These are phyloP conservation scores for Cystofilobasidium bisporidii DNA, from an alignment of 768 basidiomycete species.

Conservation along the genomic window DNA sequence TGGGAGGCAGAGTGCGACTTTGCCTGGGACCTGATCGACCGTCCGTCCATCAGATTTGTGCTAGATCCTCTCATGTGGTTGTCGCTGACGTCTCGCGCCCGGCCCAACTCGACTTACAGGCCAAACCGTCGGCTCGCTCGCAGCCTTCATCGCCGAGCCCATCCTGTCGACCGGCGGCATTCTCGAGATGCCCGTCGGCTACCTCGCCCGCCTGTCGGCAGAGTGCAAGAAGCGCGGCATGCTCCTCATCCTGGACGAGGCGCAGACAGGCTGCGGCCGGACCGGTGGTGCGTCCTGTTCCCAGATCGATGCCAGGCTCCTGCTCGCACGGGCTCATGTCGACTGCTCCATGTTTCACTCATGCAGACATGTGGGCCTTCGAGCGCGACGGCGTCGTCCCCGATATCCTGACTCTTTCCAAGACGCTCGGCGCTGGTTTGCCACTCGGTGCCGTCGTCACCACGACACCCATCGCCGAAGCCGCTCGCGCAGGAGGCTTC, in stretches of 20 bases:
- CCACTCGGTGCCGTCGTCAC: slow-evolving; percentile 32
- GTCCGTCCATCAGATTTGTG: slow-evolving; percentile 15
- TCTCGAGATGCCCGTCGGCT: slow-evolving; percentile 32
- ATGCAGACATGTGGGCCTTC: slow-evolving; percentile 33
- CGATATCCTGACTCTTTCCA: slow-evolving; percentile 34
- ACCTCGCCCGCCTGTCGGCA: slow-evolving; percentile 31
- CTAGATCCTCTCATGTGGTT: too few relatives aligned
- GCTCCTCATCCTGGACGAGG: slow-evolving; percentile 35
- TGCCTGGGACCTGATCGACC: slow-evolving; percentile 34
- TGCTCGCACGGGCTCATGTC: too few relatives aligned
- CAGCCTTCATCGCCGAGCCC: slow-evolving; percentile 33
- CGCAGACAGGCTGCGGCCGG: slow-evolving; percentile 33
- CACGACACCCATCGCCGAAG: slow-evolving; percentile 28
- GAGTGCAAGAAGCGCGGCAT: slow-evolving; percentile 34
- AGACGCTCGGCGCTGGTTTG: slow-evolving; percentile 35
- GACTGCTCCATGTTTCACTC: background rate
- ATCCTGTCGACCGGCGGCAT: slow-evolving; percentile 35
- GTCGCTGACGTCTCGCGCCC: too few relatives aligned
- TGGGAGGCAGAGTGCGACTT: slow-evolving; percentile 34
- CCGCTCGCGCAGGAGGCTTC: slow-evolving; percentile 28
- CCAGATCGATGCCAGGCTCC: too few relatives aligned
- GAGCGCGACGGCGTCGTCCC: slow-evolving; percentile 32
- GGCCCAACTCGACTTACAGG: slow-evolving; percentile 14
- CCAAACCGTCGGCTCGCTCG: slow-evolving; percentile 30
- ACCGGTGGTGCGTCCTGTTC: slow-evolving; percentile 29